These are phyloP conservation scores for Zygoascus tannicola DNA, from an alignment of 805 yeast species.

Conservation along the genomic window DNA sequence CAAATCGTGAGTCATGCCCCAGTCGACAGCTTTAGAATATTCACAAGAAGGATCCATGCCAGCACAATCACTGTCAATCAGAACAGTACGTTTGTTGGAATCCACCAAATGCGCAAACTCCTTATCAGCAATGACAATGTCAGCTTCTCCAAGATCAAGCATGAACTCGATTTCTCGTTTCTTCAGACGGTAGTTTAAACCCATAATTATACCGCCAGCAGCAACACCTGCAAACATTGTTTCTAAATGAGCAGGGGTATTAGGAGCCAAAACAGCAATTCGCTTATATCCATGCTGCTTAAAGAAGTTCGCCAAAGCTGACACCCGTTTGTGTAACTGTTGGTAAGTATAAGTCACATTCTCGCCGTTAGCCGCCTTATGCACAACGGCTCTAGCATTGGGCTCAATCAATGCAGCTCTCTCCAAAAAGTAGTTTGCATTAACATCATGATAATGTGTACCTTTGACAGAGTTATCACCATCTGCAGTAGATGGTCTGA, in stretches of 20 bases:
- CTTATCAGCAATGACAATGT: slow-evolving; percentile 22
- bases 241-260: slow-evolving; percentile 31
- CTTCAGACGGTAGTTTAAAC: slow-evolving; percentile 28
- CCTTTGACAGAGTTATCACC: background rate
- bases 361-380: slow-evolving; percentile 18
- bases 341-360: slow-evolving; percentile 19
- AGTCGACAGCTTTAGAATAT: slow-evolving; percentile 13
- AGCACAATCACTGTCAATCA: slow-evolving; percentile 17
- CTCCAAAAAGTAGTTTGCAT: slow-evolving; percentile 29
- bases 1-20: slow-evolving; percentile 17
- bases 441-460: slow-evolving; percentile 24
- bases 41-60: slow-evolving; percentile 7
- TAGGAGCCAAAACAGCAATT: slow-evolving; percentile 27
- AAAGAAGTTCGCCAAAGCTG: slow-evolving; percentile 25
- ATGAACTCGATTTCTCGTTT: slow-evolving; percentile 24
- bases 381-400: slow-evolving; percentile 27
- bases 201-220: slow-evolving; percentile 27
- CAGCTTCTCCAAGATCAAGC: slow-evolving; percentile 25
- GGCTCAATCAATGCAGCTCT: slow-evolving; percentile 30
- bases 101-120: slow-evolving; percentile 20
- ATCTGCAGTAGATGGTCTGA: background rate
- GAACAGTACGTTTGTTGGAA: slow-evolving; percentile 7
- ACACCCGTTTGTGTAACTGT: slow-evolving; percentile 23
- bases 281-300: slow-evolving; percentile 17
- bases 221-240: slow-evolving; percentile 28